phyloP scores from a whole-genome alignment of 2,329 filamentous ascomycete genomes.

The Penicillium sp. region DNA sequence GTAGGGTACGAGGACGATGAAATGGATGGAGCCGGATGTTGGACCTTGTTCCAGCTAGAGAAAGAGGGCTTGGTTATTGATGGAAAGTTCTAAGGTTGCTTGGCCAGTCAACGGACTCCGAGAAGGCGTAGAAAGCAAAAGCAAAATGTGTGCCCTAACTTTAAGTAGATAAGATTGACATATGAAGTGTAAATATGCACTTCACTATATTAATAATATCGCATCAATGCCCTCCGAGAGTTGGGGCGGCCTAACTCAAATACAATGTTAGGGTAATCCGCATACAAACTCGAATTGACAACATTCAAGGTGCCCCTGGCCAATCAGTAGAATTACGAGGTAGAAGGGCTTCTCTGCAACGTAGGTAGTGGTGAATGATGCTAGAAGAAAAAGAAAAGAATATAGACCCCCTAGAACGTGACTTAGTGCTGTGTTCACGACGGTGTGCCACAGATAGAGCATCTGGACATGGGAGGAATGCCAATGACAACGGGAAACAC shows the following conservation, averaged over 20 bases:
- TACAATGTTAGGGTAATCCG: background rate
- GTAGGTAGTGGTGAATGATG: background rate
- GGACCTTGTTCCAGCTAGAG: background rate
- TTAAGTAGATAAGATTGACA: background rate
- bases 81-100: no score
- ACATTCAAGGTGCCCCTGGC: no score
- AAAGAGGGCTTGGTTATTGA: background rate
- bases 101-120: background rate
- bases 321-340: background rate
- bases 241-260: background rate
- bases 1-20: background rate
- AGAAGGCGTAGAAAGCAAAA: background rate
- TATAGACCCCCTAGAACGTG: background rate
- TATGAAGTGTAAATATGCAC: background rate
- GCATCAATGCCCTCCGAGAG: background rate
- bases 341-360: background rate
- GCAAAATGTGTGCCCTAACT: background rate
- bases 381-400: background rate
- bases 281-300: background rate
- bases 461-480: slow-evolving; percentile 8
- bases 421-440: slow-evolving; percentile 5
- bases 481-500: slow-evolving; percentile 22
- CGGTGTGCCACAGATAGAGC: slow-evolving; percentile 6
- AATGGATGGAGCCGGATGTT: background rate
- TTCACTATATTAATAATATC: background rate